Evolutionary conservation across 1,139 yeast species (phyloP), one percentile per base, ranked within the genome.

Genomic region (Lodderomyces margitis): DNA sequence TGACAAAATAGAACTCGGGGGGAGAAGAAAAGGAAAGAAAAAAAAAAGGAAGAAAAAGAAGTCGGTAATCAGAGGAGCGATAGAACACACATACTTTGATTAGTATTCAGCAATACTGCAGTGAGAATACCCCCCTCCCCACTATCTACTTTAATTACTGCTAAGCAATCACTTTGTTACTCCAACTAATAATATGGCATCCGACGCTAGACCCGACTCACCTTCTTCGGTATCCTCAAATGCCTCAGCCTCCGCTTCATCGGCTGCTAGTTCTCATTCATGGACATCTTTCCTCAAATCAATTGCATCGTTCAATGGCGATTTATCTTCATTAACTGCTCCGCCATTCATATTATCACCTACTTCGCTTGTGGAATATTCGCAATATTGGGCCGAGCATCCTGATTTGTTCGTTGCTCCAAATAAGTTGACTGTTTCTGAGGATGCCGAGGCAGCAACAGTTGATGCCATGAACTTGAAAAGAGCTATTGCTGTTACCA

Each of bases 291-390:
- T 92, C 62, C 74, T 92, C 54, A 87, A 88, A 66, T 87, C 96
- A 42, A 81, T 92, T 55, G 95, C 97, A 32, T 81, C 95, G 11
- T 92, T 87, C 66, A 89, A 91, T 54, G 98, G 98, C 33, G 98
- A 92, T 61, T 70, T 92, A 52, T 87, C 96, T 14, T 83, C 96
- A 2, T 70, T 92, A 57, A 89, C 98, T 2, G 98, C 98, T 2
- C 98, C 98, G 21, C 97, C 98, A n/a, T 92, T 92, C 66, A 92
- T 92, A 54, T 74, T 92, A 48, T 87, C 96, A 8, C 91, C 96
- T 20, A 84, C 87, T 6, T 91, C 98, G 3, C 74, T 88, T 54
- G 80, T 81, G 21, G 98, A 92, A 66, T 92, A 87, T 65, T 85
- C 96, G 14, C 92, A 87, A 61, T 92, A 88, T 61, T 85, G 94